These are phyloP conservation scores for Adansonia gregorii DNA, from an alignment of 441 rosid genomes.

Conservation along the genomic window DNA sequence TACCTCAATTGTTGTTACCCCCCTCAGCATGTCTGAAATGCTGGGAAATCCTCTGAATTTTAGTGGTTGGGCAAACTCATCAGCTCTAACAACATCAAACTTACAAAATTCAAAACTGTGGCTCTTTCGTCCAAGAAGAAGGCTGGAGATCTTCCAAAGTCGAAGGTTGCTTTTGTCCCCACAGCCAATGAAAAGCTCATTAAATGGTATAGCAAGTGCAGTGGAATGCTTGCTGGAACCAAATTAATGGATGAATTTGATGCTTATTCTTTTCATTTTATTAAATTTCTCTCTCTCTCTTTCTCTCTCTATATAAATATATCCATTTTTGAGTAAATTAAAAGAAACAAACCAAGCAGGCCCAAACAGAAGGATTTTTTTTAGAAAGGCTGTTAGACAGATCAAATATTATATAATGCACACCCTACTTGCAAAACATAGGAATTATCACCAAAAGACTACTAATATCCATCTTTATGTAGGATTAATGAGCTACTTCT, in stretches of 20 bases:
- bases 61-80: constrained; percentile 48
- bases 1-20: no score
- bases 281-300: neutral
- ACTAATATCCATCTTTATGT: no score
- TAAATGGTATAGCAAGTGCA: constrained; percentile 93
- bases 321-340: neutral
- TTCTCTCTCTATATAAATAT: neutral
- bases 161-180: constrained; percentile 53
- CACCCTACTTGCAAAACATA: no score
- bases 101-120: constrained; percentile 65
- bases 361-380: constrained; percentile 96
- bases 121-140: constrained; percentile 87
- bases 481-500: no score
- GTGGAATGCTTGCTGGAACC: no score
- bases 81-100: constrained; percentile 59
- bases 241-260: neutral
- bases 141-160: constrained; percentile 61
- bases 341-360: constrained; percentile 40
- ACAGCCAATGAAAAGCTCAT: constrained; percentile 69
- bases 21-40: constrained; percentile 82
- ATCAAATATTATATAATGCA: constrained; percentile 20
- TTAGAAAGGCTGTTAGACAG: constrained; percentile 91
- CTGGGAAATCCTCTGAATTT: constrained; percentile 77
- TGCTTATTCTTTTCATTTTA: neutral
- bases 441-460: no score